Evolutionary conservation across 352 stramenopile species (phyloP).

Genomic region (Pythium aristosporum): DNA sequence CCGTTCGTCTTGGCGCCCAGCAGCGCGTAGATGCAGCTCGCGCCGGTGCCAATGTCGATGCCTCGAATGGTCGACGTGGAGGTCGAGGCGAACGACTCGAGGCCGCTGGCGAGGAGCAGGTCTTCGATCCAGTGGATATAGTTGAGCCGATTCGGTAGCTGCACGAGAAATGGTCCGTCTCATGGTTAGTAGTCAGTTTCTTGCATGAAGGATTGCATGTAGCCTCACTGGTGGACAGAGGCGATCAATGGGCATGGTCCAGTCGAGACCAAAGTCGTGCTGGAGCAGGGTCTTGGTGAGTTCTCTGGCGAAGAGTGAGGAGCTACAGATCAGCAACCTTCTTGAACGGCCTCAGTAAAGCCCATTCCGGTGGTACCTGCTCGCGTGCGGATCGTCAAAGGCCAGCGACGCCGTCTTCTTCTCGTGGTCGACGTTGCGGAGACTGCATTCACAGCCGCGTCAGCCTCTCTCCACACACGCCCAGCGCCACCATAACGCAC

Average conservation of each 20-base stretch:
- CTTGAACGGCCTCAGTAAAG: neutral
- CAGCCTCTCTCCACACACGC: neutral
- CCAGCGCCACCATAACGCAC: conserved; percentile 36
- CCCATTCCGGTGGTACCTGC: conserved; percentile 37
- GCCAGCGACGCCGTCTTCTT: conserved; percentile 55
- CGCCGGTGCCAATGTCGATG: conserved; percentile 95
- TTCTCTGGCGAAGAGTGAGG: conserved; percentile 38
- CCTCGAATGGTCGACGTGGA: conserved; percentile 41
- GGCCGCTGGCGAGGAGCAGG: conserved; percentile 60
- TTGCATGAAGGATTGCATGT: conserved; percentile 19
- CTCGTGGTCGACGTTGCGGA: conserved; percentile 58
- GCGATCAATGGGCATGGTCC: conserved; percentile 88
- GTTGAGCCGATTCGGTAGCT: conserved; percentile 91
- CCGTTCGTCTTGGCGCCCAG: conserved; percentile 84
- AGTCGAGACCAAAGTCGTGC: conserved; percentile 90
- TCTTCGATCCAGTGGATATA: conserved; percentile 96
- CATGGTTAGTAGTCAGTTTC: no score
- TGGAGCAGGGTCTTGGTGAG: conserved; percentile 92
- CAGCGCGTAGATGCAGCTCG: conserved; percentile 95
- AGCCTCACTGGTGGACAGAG: conserved; percentile 90
- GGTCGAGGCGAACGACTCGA: conserved; percentile 29
- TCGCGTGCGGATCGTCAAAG: conserved; percentile 79
- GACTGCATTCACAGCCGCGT: conserved; percentile 25
- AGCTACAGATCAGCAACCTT: neutral
- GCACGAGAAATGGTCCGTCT: neutral